Base-by-base conservation (phyloP, 306 rosid genomes). In the Neltuma alba region DNA sequence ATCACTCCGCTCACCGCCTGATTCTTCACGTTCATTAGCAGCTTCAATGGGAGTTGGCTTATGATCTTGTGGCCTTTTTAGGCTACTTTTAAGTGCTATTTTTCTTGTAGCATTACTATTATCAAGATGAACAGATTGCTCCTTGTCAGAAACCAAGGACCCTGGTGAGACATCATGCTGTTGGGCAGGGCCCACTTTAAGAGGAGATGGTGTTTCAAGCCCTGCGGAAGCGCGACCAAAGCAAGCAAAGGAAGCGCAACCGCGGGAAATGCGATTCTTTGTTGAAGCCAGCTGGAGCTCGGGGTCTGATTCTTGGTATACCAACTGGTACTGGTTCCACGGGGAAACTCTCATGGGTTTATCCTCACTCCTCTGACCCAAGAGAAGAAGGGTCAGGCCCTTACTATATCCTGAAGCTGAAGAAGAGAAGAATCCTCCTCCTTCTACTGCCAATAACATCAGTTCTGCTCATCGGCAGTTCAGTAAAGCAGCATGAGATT, bases 321-420 rank as follows among this genome's bases (percentile, higher is more conserved):
- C 90, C 91, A 91, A 93, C 86, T 82, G 96, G 94, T 88, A 91
- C 82, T 91, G 97, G 81, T 81, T 91, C 96, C 92, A 93, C 87
- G 97, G 98, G 62, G 84, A 84, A 83, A 93, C 92, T 91, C 89
- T 93, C 94, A 89, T 91, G 94, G 89, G 86, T 89, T 87, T 91
- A 71, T 88, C 92, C 74, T 91, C 90, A 76, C 83, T 86, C 89
- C 85, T 87, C 82, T 88, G 89, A 86, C 91, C 97, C 87, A 91
- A 82, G 79, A 91, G 87, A 66, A 93, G 94, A 85, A 92, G 91
- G 94, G 91, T 52, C 79, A 91, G 73, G 70, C 96, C 97, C 81
- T 92, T 91, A 80, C 96, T 91, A 88, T 89, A 93, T 72, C 94
- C 94, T 48, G 87, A 87, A 79, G 97, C 97, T 61, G 97, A 91